Evolutionary conservation across 2,329 filamentous ascomycete species (phyloP), one percentile per base, ranked within the genome.

Genomic region (Mycogone perniciosa): DNA sequence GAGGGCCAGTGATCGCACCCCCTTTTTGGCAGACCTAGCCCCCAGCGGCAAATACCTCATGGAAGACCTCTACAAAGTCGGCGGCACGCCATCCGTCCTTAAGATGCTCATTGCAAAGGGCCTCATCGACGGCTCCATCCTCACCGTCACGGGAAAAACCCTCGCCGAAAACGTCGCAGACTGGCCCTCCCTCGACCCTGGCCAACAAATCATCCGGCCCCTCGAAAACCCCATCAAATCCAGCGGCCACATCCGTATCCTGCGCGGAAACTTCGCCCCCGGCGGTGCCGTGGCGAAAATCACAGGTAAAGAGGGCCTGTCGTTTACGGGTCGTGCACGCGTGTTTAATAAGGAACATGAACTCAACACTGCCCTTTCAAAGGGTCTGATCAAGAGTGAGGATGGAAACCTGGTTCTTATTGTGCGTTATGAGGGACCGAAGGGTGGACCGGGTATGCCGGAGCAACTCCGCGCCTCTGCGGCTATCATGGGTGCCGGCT

Each of bases 271-370:
- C 66, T 78, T 96, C 31, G 89, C 91, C 3, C 92, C 92, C 1
- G 86, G 84, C 8, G 92, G 92, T 33, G 88, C 91, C 1, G 91
- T 97, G 1, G 91, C 90, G 54, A 97, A 97, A 70, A 96, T 97
- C 68, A 96, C 92, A 0, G 92, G 92, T 34, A 96, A 96, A 67
- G 92, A 97, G 68, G 92, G 92, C 2, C 77, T 90, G 6, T 75
- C 71, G 9, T 97, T 97, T 69, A 85, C 77, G 0, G 92, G 92
- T 44, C 82, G 82, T 57, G 92, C 89, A 0, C 79, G 84, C 20
- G 88, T 95, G 42, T 97, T 93, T 67, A 76, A 96, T 69, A 92
- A 93, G 63, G 92, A 96, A 69, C 76, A 83, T 59, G 78, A 85
- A 59, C 82, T 96, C 41, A 84, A 95, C 65, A 71, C 76, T 0